Percentiles rank a stretch among this genome's conserved stretches.
Conservation (phyloP, 2,329 filamentous ascomycete species). For the Macrophomina pseudophaseolina region DNA sequence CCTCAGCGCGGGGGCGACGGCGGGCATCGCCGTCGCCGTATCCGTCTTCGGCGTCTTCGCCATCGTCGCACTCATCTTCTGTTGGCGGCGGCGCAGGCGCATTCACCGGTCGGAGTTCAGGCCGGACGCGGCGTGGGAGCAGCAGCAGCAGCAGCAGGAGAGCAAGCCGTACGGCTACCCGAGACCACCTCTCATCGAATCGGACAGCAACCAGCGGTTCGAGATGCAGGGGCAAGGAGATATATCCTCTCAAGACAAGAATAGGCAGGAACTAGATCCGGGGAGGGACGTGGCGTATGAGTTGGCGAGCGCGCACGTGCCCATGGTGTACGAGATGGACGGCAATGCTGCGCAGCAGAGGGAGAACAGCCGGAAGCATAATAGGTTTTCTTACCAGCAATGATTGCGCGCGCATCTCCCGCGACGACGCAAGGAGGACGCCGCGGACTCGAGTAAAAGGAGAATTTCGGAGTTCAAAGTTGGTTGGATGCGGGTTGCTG, state of each 20-base stretch:
- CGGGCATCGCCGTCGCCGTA: conserved; percentile 15
- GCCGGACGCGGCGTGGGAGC: not conserved
- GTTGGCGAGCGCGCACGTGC: conserved; percentile 10
- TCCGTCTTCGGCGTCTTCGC: not conserved
- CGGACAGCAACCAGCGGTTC: not conserved
- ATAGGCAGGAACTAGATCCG: not conserved
- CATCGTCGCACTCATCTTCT: conserved; percentile 19
- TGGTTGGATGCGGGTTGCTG: no score
- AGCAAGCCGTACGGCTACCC: not conserved
- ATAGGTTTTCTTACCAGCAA: not conserved
- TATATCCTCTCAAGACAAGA: not conserved
- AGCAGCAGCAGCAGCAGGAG: not conserved
- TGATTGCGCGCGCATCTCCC: not conserved
- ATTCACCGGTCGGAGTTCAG: not conserved
- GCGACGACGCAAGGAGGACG: no score
- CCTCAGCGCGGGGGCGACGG: conserved; percentile 14
- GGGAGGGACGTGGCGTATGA: conserved; percentile 6
- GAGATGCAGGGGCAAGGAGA: not conserved
- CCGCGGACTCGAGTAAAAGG: no score
- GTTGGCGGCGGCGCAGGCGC: conserved; percentile 8
- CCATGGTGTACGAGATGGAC: conserved; percentile 18
- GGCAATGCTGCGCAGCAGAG: not conserved
- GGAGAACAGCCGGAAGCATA: not conserved
- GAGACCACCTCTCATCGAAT: not conserved
- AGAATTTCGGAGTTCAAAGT: no score